Evolutionary conservation across 441 rosid species (phyloP), one percentile per base, ranked within the genome.

Genomic region (Erysimum cheiri): DNA sequence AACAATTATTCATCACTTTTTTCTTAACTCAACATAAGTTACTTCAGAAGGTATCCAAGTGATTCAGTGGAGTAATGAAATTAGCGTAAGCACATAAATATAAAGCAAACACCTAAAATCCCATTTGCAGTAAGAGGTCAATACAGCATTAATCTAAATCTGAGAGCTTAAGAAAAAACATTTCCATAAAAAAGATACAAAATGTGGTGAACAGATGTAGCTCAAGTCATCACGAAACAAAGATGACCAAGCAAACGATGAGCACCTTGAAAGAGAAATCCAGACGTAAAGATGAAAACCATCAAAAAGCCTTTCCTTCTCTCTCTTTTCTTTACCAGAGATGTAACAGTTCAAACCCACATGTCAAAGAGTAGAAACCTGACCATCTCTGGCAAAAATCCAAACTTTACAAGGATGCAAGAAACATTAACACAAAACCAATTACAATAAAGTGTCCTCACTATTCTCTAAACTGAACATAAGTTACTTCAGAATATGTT

Each of bases 171-270:
- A 0, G n/a, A n/a, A n/a, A n/a, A n/a, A n/a, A n/a, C n/a, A n/a
- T n/a, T n/a, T n/a, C n/a, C n/a, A n/a, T n/a, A n/a, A n/a, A n/a
- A n/a, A n/a, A n/a, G n/a, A n/a, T n/a, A n/a, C n/a, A n/a, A n/a
- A n/a, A 77, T 84, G 69, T 71, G 75, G 12, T 71, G 75, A 77
- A 82, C 89, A 87, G 86, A 85, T 87, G 89, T 82, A 88, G 88
- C 89, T 78, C 78, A 72, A 31, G 76, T 37, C 85, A 80, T 48
- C 81, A 80, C 75, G 3, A 6, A 64, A 69, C 24, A 4, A 3
- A 74, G 71, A 72, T 46, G 73, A 83, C 55, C 57, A 83, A 80
- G 87, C 85, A 84, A 70, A 85, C 87, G 83, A 81, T 80, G 81
- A 50, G 80, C 85, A 73, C 77, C 83, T 75, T 40, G 7, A 63